These are phyloP conservation scores for Ascosphaera apis DNA, from an alignment of 2,329 filamentous ascomycete genomes.

Conservation along the genomic window DNA sequence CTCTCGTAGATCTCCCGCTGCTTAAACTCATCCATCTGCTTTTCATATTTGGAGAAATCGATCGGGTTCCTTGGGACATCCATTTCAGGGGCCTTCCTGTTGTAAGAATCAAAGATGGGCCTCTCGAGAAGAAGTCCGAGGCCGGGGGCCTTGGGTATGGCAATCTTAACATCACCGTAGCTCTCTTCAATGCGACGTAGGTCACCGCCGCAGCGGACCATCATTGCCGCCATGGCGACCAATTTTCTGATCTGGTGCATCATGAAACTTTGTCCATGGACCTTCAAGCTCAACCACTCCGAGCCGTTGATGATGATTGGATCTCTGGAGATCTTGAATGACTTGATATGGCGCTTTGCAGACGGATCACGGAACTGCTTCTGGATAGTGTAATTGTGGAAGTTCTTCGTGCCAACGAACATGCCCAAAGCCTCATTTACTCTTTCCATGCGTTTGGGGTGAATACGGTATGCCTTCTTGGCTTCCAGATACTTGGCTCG, in stretches of 20 bases:
- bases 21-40: slow-evolving; percentile 72
- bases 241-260: slow-evolving; percentile 99
- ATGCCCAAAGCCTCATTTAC: slow-evolving; percentile 52
- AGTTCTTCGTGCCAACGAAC: slow-evolving; percentile 74
- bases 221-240: slow-evolving; percentile 74
- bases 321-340: slow-evolving; percentile 52
- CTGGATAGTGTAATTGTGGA: slow-evolving; percentile 92
- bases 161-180: slow-evolving; percentile 49
- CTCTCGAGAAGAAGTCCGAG: slow-evolving; percentile 71
- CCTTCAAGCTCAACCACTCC: slow-evolving; percentile 86
- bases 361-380: slow-evolving; percentile 64
- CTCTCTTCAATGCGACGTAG: slow-evolving; percentile 44
- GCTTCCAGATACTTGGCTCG: slow-evolving; percentile 62
- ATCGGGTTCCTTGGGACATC: slow-evolving; percentile 37
- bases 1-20: slow-evolving; percentile 74
- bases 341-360: slow-evolving; percentile 76
- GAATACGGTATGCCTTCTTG: slow-evolving; percentile 67
- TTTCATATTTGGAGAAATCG: slow-evolving; percentile 55
- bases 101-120: slow-evolving; percentile 81
- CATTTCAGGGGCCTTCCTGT: slow-evolving; percentile 40
- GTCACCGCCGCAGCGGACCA: slow-evolving; percentile 64
- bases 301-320: slow-evolving; percentile 76
- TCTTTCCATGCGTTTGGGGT: slow-evolving; percentile 43
- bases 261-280: slow-evolving; percentile 98
- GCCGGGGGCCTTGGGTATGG: slow-evolving; percentile 83